phyloP scores from a whole-genome alignment of 768 basidiomycete species.

The Xerocomus potaroensis region DNA sequence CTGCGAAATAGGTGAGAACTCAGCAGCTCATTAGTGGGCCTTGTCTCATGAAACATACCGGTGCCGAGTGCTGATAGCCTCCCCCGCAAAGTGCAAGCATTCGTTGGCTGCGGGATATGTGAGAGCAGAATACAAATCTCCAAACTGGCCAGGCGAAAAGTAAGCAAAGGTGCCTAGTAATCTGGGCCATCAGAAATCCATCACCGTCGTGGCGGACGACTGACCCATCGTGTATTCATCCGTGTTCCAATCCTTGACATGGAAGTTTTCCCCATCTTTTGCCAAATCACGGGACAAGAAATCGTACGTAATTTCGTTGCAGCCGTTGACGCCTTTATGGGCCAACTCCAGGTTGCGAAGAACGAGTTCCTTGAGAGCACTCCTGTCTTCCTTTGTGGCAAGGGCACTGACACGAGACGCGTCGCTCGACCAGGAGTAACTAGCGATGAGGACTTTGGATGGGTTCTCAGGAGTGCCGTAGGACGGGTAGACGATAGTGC shows the following conservation, averaged over 20 bases:
- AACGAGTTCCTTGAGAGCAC: conserved; percentile 25
- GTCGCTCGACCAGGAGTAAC: conserved; percentile 39
- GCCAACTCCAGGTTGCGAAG: conserved; percentile 19
- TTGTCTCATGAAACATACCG: conserved; percentile 2
- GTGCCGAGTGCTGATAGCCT: conserved; percentile 13
- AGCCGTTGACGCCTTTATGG: conserved; percentile 9
- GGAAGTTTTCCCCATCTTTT: conserved; percentile 15
- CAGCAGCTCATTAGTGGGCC: background rate
- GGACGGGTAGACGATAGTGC: conserved; percentile 42
- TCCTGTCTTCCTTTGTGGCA: conserved; percentile 7
- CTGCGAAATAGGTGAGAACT: conserved; percentile 25
- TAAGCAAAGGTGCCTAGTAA: conserved; percentile 36
- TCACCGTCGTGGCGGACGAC: background rate
- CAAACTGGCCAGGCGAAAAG: conserved; percentile 40
- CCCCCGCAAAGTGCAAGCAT: conserved; percentile 15
- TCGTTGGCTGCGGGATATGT: conserved; percentile 26
- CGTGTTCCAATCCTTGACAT: conserved; percentile 34
- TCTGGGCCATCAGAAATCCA: background rate
- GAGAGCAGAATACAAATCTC: conserved; percentile 29
- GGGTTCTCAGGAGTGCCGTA: conserved; percentile 26
- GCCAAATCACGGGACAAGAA: conserved; percentile 16
- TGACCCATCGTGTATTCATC: conserved; percentile 34
- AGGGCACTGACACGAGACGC: conserved; percentile 36
- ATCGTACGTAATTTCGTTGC: conserved; percentile 10
- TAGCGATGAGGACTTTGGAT: conserved; percentile 36